phyloP scores from a whole-genome alignment of 2,329 filamentous ascomycete genomes.

The Westerdykella sp. region DNA sequence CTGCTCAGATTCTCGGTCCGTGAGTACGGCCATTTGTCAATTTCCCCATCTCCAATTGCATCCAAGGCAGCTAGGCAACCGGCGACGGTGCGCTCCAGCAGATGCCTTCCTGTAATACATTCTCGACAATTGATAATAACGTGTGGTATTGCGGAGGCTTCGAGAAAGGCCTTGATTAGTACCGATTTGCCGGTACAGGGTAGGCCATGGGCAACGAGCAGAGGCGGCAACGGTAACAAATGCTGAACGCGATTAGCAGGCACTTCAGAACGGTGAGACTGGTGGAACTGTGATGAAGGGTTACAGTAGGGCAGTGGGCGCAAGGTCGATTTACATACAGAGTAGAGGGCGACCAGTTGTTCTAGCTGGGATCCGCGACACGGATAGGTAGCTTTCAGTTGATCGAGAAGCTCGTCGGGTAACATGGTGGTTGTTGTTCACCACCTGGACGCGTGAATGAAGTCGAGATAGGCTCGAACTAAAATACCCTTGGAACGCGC shows the following conservation, averaged over 20 bases:
- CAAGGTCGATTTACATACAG: conserved; percentile 26
- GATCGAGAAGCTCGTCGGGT: conserved; percentile 30
- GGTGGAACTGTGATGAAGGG: background rate
- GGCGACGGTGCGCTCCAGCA: conserved; percentile 65
- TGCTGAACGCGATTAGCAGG: conserved; percentile 43
- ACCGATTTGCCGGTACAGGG: conserved; percentile 82
- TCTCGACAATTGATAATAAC: conserved; percentile 64
- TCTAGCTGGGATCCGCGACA: conserved; percentile 45
- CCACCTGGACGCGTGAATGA: background rate
- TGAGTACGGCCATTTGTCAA: conserved; percentile 44
- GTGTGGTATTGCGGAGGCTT: conserved; percentile 46
- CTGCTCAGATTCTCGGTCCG: conserved; percentile 77
- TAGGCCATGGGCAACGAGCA: conserved; percentile 75
- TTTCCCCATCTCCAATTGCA: conserved; percentile 35
- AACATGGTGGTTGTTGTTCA: conserved; percentile 25
- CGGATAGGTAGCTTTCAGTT: conserved; percentile 35
- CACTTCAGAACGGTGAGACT: background rate
- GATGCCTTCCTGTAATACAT: conserved; percentile 71
- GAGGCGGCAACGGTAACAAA: conserved; percentile 61
- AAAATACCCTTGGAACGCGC: conserved; percentile 2
- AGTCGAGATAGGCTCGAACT: conserved; percentile 1
- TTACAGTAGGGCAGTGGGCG: background rate
- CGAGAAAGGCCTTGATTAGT: conserved; percentile 59
- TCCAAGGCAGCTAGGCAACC: conserved; percentile 41
- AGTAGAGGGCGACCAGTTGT: conserved; percentile 42